phyloP scores from a whole-genome alignment of 768 basidiomycete genomes.

The Fibroporia radiculosa region DNA sequence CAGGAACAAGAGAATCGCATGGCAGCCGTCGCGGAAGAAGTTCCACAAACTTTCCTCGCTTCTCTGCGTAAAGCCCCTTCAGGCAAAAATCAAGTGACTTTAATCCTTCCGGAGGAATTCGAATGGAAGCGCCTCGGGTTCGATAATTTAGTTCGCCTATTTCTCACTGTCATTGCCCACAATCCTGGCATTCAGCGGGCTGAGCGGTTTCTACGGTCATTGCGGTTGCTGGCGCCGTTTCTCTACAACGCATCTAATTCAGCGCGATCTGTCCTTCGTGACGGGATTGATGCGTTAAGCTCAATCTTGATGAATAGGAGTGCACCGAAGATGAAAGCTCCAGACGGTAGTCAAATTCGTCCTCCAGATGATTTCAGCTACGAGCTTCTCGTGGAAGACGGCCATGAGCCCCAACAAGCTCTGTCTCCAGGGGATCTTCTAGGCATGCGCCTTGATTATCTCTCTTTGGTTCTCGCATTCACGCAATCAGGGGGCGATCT shows the following conservation, averaged over 20 bases:
- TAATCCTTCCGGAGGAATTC: slow-evolving; percentile 43
- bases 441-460: slow-evolving; percentile 59
- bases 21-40: slow-evolving; percentile 62
- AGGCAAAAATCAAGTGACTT: slow-evolving; percentile 31
- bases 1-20: slow-evolving; percentile 70
- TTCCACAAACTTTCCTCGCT: slow-evolving; percentile 61
- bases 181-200: slow-evolving; percentile 60
- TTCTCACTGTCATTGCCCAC: slow-evolving; percentile 75
- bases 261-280: slow-evolving; percentile 48
- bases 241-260: slow-evolving; percentile 49
- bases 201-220: slow-evolving; percentile 57
- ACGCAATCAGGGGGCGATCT: slow-evolving; percentile 41
- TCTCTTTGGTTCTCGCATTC: slow-evolving; percentile 45
- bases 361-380: slow-evolving; percentile 19
- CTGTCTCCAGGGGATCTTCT: slow-evolving; percentile 45
- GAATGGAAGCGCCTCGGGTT: slow-evolving; percentile 48
- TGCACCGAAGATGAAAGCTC: slow-evolving; percentile 35
- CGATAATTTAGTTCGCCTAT: slow-evolving; percentile 62
- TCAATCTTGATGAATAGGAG: slow-evolving; percentile 40
- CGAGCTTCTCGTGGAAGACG: slow-evolving; percentile 11
- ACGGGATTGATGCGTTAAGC: slow-evolving; percentile 65
- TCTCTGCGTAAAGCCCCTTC: slow-evolving; percentile 34
- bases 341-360: slow-evolving; percentile 26
- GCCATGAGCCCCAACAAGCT: slow-evolving; percentile 23
- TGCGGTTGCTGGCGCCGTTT: slow-evolving; percentile 48